Evolutionary conservation across 768 basidiomycete species (phyloP), one percentile per base, ranked within the genome.

Genomic region (Chlorophyllum brunneum): DNA sequence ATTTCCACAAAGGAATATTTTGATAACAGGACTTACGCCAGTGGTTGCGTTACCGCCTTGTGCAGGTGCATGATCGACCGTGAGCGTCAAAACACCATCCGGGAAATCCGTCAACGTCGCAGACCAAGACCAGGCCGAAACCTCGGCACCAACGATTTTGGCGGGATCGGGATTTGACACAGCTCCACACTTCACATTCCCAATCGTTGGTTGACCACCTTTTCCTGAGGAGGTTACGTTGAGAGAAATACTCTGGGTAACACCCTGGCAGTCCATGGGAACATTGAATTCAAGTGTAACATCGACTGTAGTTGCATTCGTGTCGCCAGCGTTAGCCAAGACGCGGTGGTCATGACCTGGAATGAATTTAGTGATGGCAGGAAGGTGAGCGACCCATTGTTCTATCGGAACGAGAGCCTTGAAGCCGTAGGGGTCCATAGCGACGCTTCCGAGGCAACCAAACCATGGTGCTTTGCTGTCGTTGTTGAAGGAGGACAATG

Each of bases 261-360:
- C 74, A 42, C 78, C 78, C 15, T 73, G 57, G 60, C 94, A 95
- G 54, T 78, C 72, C 94, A 97, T 94, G 27, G 59, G 63, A 5
- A 73, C 66, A 58, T 85, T 93, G 70, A 91, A 97, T 69, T 95
- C 88, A 56, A 97, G 74, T 0, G 75, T 63, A 49, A 97, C 80
- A 56, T 85, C 70, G 47, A 91, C 65, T 6, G 79, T 81, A 1
- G 78, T 79, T 23, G 81, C 82, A 50, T 79, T 69, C 22, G 76
- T 64, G 16, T 75, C 77, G 15, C 67, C 65, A 20, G 74, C 64
- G 20, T 74, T 72, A 27, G 71, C 68, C 22, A 76, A 60, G 33
- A 92, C 70, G 37, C 94, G 86, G 37, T 82, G 76, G 60, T 97
- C 94, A 65, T 97, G 94, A 1, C 94, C 93, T 0, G 94, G 94